Conservation (phyloP, 2,329 filamentous ascomycete species). For the Penicillium corylophilum region DNA sequence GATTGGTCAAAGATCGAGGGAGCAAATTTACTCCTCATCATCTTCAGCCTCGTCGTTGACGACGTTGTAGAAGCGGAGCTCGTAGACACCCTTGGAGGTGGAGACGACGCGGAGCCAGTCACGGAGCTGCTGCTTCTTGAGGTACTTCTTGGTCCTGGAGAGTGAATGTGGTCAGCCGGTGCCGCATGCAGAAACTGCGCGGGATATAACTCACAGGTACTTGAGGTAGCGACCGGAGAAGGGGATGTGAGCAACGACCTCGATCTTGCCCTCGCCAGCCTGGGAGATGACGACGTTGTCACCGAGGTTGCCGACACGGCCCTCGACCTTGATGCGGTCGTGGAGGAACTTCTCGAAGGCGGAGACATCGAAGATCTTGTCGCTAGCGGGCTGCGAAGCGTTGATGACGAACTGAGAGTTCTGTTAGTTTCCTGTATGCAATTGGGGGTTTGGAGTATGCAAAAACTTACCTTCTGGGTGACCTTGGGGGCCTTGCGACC, state of each 20-base stretch:
- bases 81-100: conserved; percentile 96
- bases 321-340: conserved; percentile 98
- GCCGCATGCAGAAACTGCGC: background rate
- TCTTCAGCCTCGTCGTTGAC: conserved; percentile 97
- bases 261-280: conserved; percentile 93
- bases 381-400: conserved; percentile 93
- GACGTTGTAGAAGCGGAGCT: conserved; percentile 99
- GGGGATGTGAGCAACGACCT: conserved; percentile 95
- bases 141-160: conserved; percentile 97
- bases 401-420: conserved; percentile 89
- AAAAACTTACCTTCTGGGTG: conserved; percentile 47
- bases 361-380: conserved; percentile 99
- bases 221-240: conserved; percentile 99
- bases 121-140: conserved; percentile 99
- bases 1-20: conserved; percentile 11
- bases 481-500: conserved; percentile 50
- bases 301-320: conserved; percentile 96
- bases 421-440: conserved; percentile 1
- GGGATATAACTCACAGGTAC: conserved; percentile 77
- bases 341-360: conserved; percentile 99
- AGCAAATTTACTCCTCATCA: conserved; percentile 83
- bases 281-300: conserved; percentile 88
- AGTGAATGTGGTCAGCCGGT: conserved; percentile 8
- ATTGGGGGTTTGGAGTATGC: background rate
- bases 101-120: conserved; percentile 99